phyloP scores from a whole-genome alignment of 805 yeast genomes.

The Yarrowia deformans region DNA sequence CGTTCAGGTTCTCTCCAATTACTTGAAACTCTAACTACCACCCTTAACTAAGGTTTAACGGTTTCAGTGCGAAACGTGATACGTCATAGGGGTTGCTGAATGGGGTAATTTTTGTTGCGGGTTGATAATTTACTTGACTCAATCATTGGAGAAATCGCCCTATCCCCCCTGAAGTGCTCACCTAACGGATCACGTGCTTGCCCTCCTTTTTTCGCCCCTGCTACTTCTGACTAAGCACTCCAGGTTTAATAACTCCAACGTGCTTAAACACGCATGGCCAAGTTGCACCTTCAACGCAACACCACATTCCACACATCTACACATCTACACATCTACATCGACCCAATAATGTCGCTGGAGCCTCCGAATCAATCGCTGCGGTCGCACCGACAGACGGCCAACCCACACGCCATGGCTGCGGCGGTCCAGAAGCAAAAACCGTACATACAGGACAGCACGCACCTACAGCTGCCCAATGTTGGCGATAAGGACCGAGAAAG shows the following conservation, averaged over 20 bases:
- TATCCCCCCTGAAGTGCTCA: too few relatives aligned
- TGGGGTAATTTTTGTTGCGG: not conserved
- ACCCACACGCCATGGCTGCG: conserved; percentile 31
- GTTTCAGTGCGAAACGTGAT: not conserved
- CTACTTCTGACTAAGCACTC: not conserved
- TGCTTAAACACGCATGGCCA: conserved; percentile 22
- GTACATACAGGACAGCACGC: conserved; percentile 40
- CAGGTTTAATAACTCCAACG: not conserved
- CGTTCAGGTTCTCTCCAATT: not conserved
- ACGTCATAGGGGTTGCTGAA: not conserved
- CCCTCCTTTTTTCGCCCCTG: not conserved
- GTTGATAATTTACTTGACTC: too few relatives aligned
- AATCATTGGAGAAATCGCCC: too few relatives aligned
- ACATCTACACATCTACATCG: not conserved
- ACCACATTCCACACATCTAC: conserved; percentile 4
- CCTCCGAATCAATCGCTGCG: conserved; percentile 45
- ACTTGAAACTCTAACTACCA: not conserved
- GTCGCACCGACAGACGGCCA: conserved; percentile 47
- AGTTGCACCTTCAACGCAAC: not conserved
- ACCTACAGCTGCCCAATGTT: conserved; percentile 43
- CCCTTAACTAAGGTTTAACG: not conserved
- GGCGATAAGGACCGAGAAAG: conserved; percentile 45
- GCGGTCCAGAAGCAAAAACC: conserved; percentile 40
- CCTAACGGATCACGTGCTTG: too few relatives aligned
- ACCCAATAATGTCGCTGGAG: conserved; percentile 24